phyloP scores from a whole-genome alignment of 805 yeast species.

The Starmerella gropengiesseri region DNA sequence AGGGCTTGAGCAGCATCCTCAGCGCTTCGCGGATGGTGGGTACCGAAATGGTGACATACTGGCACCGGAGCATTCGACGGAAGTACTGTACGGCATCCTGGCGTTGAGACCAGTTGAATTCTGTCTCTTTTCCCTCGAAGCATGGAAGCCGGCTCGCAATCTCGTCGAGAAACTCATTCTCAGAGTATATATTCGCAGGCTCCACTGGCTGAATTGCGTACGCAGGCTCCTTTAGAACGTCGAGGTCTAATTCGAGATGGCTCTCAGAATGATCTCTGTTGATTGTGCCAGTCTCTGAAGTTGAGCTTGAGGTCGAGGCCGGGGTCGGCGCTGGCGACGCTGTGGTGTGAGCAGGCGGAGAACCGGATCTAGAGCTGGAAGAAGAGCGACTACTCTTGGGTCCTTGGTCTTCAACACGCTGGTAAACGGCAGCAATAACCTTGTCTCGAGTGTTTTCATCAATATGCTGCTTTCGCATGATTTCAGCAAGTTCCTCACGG shows the following conservation, averaged over 20 bases:
- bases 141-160: constrained; percentile 24
- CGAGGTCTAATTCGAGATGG: neutral
- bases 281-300: neutral
- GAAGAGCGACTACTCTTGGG: too few species aligned
- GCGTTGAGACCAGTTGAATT: constrained; percentile 70
- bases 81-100: constrained; percentile 50
- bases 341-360: too few species aligned
- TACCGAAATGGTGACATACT: constrained; percentile 32
- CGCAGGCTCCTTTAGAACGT: constrained; percentile 6
- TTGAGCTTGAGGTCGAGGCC: too few species aligned
- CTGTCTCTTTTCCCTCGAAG: constrained; percentile 73
- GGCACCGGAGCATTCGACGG: constrained; percentile 53
- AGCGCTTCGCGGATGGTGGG: constrained; percentile 26
- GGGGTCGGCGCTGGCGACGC: too few species aligned
- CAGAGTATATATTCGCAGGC: constrained; percentile 26
- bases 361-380: too few species aligned
- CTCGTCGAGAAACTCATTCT: constrained; percentile 27
- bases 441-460: constrained; percentile 1
- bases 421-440: constrained; percentile 7
- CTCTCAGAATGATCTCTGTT: too few species aligned
- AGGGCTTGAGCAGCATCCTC: constrained; percentile 43
- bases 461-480: constrained; percentile 30
- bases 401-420: too few species aligned
- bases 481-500: constrained; percentile 37
- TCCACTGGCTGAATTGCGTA: constrained; percentile 35